Evolutionary conservation across 169 alveolate species (phyloP).

Genomic region (Prorocentrum cordatum): DNA sequence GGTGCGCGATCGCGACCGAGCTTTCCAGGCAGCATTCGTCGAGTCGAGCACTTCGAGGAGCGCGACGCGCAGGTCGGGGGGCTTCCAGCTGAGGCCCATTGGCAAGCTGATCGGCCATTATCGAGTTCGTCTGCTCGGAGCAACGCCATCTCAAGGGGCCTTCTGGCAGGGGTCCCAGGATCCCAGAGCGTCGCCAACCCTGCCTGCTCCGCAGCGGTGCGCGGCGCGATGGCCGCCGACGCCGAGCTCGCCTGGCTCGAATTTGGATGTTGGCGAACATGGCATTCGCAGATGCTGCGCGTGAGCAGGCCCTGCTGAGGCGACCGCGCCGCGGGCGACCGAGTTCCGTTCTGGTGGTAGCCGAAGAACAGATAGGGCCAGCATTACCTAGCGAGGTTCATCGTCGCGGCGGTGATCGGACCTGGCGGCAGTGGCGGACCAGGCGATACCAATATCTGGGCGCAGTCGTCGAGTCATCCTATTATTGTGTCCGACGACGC

Average conservation of each 20-base stretch:
- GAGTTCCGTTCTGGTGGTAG: conserved; percentile 3
- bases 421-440: neutral
- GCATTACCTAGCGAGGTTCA: neutral
- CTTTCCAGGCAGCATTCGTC: neutral
- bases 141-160: neutral
- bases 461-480: neutral
- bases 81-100: neutral
- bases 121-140: neutral
- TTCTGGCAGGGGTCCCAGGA: neutral
- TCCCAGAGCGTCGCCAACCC: neutral
- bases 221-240: neutral
- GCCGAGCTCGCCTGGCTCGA: neutral
- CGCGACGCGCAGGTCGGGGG: neutral
- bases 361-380: neutral
- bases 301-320: neutral
- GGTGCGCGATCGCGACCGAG: conserved; percentile 1
- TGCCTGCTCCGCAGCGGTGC: neutral
- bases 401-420: neutral
- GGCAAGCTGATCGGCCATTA: neutral
- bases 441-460: neutral
- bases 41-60: neutral
- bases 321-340: neutral
- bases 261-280: neutral
- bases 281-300: neutral
- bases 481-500: neutral